Percentiles rank a stretch among this genome's conserved stretches.
Evolutionary conservation across 1,139 yeast genomes (phyloP).

Genomic region (Wickerhamomyces sp.): DNA sequence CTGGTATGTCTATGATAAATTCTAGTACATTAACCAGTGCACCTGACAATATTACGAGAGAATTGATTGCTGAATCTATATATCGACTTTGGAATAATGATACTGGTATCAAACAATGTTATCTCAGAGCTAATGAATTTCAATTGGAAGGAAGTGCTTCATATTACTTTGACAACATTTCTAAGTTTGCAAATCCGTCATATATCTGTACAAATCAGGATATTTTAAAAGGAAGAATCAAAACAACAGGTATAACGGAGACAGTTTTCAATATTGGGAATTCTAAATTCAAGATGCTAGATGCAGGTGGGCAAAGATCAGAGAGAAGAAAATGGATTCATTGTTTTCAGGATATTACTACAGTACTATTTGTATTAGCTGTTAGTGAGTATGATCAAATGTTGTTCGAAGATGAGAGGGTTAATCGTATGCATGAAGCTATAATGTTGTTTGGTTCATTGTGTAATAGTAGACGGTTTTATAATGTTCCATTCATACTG

Average conservation of each 20-base stretch:
- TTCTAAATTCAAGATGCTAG: slow-evolving; percentile 70
- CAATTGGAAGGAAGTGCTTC: slow-evolving; percentile 79
- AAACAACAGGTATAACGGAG: slow-evolving; percentile 94
- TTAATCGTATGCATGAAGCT: slow-evolving; percentile 90
- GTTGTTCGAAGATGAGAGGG: slow-evolving; percentile 84
- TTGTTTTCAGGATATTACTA: slow-evolving; percentile 88
- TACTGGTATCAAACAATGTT: slow-evolving; percentile 60
- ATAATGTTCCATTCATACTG: slow-evolving; percentile 79
- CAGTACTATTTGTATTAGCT: slow-evolving; percentile 87
- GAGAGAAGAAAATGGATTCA: slow-evolving; percentile 97
- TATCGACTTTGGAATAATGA: slow-evolving; percentile 63
- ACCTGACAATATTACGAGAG: slow-evolving; percentile 24
- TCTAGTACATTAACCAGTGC: slow-evolving; percentile 11
- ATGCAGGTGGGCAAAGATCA: slow-evolving; percentile 96
- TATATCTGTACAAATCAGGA: slow-evolving; percentile 79
- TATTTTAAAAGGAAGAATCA: slow-evolving; percentile 84
- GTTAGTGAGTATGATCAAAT: slow-evolving; percentile 90
- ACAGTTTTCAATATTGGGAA: slow-evolving; percentile 70
- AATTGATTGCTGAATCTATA: slow-evolving; percentile 66
- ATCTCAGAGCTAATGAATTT: slow-evolving; percentile 63
- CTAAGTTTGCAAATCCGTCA: slow-evolving; percentile 55
- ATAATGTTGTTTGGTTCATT: slow-evolving; percentile 78
- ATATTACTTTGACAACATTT: slow-evolving; percentile 70
- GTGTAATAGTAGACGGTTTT: slow-evolving; percentile 84
- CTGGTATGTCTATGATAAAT: slow-evolving; percentile 21